Evolutionary conservation across 2,329 filamentous ascomycete genomes (phyloP).

Genomic region (Talaromyces sp.): DNA sequence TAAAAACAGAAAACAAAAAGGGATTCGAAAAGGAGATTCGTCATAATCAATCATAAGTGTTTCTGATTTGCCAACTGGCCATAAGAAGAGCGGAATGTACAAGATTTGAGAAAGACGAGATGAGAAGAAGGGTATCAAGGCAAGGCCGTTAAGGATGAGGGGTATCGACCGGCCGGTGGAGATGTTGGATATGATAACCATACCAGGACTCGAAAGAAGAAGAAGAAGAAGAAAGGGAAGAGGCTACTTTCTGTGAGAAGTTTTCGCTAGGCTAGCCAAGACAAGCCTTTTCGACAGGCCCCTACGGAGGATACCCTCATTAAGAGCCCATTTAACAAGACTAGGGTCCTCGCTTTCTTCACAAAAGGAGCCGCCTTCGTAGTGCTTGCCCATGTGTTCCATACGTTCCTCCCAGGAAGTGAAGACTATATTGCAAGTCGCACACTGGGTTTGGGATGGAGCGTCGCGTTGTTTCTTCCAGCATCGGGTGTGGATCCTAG

Average conservation of each 20-base stretch:
- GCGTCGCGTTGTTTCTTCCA: conserved; percentile 56
- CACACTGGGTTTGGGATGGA: conserved; percentile 58
- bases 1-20: not conserved
- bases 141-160: not conserved
- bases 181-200: not conserved
- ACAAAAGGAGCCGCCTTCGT: conserved; percentile 55
- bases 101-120: not conserved
- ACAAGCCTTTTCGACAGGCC: not conserved
- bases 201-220: not conserved
- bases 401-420: conserved; percentile 75
- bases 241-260: not conserved
- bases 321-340: conserved; percentile 36
- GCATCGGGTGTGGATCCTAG: conserved; percentile 55
- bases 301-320: conserved; percentile 21
- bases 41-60: not conserved
- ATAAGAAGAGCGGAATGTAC: not conserved
- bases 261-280: not conserved
- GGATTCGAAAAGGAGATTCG: not conserved
- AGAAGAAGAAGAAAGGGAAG: not conserved
- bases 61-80: not conserved
- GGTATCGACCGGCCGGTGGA: not conserved
- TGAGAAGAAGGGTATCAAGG: not conserved
- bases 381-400: conserved; percentile 81
- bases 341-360: conserved; percentile 38
- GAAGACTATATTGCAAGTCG: conserved; percentile 60